Evolutionary conservation across 1,284 basidiomycete species (phyloP).

Genomic region (Taiwanofungus camphoratus): DNA sequence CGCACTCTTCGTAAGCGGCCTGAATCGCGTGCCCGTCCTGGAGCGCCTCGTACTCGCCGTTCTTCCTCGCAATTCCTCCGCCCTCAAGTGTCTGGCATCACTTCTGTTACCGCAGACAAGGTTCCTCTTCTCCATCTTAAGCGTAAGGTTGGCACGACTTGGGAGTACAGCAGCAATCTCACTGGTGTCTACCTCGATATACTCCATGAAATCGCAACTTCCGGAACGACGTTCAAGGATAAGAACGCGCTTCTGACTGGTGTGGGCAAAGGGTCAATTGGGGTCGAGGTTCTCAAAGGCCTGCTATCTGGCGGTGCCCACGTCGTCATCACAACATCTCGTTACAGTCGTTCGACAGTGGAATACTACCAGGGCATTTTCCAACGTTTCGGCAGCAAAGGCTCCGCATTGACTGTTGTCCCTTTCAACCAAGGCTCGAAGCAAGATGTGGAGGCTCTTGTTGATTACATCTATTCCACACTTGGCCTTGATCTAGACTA

Average conservation of each 20-base stretch:
- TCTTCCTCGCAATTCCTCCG: slow-evolving; percentile 94
- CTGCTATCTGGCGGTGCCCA: slow-evolving; percentile 94
- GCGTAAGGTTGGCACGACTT: slow-evolving; percentile 92
- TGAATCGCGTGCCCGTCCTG: slow-evolving; percentile 47
- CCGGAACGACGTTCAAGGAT: slow-evolving; percentile 96
- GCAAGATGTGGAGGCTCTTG: slow-evolving; percentile 94
- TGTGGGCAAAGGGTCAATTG: slow-evolving; percentile 96
- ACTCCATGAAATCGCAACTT: slow-evolving; percentile 95
- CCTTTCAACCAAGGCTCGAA: slow-evolving; percentile 99
- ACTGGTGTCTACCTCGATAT: slow-evolving; percentile 96
- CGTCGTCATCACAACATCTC: slow-evolving; percentile 95
- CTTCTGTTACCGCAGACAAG: slow-evolving; percentile 83
- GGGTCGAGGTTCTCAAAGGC: slow-evolving; percentile 96
- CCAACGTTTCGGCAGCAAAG: slow-evolving; percentile 92
- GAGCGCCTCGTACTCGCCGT: slow-evolving; percentile 66
- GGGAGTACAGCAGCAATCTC: slow-evolving; percentile 96
- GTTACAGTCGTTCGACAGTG: slow-evolving; percentile 89
- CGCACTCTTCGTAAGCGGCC: slow-evolving; percentile 68
- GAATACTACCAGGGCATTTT: slow-evolving; percentile 99
- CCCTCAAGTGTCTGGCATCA: slow-evolving; percentile 74
- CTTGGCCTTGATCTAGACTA: slow-evolving; percentile 96
- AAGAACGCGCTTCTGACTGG: slow-evolving; percentile 98
- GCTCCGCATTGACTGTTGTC: slow-evolving; percentile 93
- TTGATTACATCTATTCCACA: slow-evolving; percentile 97
- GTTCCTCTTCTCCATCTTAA: slow-evolving; percentile 94